Base-by-base conservation (phyloP, 2,329 filamentous ascomycete genomes). In the Graphilbum ipis-grandicollis region DNA sequence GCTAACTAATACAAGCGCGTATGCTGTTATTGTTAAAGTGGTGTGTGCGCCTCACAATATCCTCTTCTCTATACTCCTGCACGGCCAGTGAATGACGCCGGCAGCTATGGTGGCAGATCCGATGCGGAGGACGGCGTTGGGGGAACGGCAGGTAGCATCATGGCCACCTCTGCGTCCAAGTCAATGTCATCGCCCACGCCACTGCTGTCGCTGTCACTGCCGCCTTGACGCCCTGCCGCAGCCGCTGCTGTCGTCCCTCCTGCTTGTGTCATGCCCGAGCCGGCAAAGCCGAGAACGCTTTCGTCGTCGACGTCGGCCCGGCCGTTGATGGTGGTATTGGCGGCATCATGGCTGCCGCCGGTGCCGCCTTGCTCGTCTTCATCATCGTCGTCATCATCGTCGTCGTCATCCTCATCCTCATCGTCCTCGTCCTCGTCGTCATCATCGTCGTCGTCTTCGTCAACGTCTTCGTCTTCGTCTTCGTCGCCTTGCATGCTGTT, bases 71-170 rank as follows among this genome's bases (percentile, higher is more conserved):
- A n/a, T n/a, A n/a, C 21, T 23, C 21, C 21, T 23, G 21, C 21
- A 10, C 21, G 21, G 21, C 21, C 6, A 23, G 5, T 10, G 21
- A 18, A 39, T 50, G 45, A 33, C 40, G 37, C 41, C 37, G n/a
- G n/a, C n/a, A n/a, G n/a, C n/a, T n/a, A n/a, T n/a, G n/a, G n/a
- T 14, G 34, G 42, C 30, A 41, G 38, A 12, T 35, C 31, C n/a
- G 41, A 39, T 19, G 46, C 43, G 21, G 42, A 43, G 14, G 44
- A 45, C 19, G 44, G 44, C 25, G 46, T 41, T n/a, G 41, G 40
- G 15, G 41, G 42, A 9, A 42, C 42, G 7, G 37, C 37, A 2
- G 41, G 41, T 13, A 41, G 33, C 13, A n/a, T 17, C 9, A 18
- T 14, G 17, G 4, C 33, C 5, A n/a, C 2, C 14, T 17, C 22